These are phyloP conservation scores for Typha latifolia DNA, from an alignment of 176 grass and related monocot species.

Conservation along the genomic window DNA sequence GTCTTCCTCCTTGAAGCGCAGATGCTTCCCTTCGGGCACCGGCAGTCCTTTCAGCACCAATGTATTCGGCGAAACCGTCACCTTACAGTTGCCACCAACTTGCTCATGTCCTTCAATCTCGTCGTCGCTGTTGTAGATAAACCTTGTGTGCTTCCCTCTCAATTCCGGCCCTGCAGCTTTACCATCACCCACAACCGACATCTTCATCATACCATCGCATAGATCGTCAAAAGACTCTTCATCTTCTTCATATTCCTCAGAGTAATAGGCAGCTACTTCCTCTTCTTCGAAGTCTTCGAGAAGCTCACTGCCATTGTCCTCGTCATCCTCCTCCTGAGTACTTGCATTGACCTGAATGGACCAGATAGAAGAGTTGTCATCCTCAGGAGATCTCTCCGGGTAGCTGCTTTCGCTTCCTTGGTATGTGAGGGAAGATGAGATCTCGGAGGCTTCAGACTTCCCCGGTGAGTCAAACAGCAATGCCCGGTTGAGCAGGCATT, in stretches of 20 bases:
- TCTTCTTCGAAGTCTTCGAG: constrained; percentile 21
- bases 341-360: constrained; percentile 63
- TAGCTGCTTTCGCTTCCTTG: constrained; percentile 21
- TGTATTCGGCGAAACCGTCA: constrained; percentile 1
- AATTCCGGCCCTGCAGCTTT: constrained; percentile 29
- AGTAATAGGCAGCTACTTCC: background rate
- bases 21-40: constrained; percentile 61
- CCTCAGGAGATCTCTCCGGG: constrained; percentile 24
- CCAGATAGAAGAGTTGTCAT: constrained; percentile 56
- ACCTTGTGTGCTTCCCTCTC: constrained; percentile 61
- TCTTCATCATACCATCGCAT: constrained; percentile 58
- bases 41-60: constrained; percentile 42
- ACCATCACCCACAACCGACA: constrained; percentile 30
- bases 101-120: constrained; percentile 56
- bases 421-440: constrained; percentile 26
- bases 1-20: constrained; percentile 59
- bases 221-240: constrained; percentile 38
- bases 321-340: constrained; percentile 29
- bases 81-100: constrained; percentile 15
- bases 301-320: constrained; percentile 9
- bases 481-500: constrained; percentile 39
- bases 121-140: constrained; percentile 70
- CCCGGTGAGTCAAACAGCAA: constrained; percentile 72
- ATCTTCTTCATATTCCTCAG: constrained; percentile 18
- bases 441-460: constrained; percentile 29